These are phyloP conservation scores for Metschnikowia proteae DNA, from an alignment of 805 yeast species.

Conservation along the genomic window DNA sequence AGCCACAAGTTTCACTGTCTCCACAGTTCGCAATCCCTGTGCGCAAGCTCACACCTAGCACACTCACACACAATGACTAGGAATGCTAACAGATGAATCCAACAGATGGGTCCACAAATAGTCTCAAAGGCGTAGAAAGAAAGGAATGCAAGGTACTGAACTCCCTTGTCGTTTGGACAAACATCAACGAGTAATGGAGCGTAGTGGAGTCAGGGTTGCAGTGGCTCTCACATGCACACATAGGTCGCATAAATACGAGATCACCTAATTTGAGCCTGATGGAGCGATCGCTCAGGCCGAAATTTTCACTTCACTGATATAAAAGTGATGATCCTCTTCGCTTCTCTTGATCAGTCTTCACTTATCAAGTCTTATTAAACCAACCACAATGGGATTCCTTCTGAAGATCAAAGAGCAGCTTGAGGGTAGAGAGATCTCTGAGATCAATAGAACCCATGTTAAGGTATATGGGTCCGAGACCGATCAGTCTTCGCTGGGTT, in stretches of 20 bases:
- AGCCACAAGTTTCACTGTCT: constrained; percentile 7
- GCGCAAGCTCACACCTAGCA: not conserved
- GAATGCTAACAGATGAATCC: no score
- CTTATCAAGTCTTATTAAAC: not conserved
- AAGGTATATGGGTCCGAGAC: constrained; percentile 2
- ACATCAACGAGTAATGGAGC: not conserved
- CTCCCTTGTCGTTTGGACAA: no score
- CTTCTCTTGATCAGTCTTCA: no score
- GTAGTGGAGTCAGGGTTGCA: not conserved
- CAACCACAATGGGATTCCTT: constrained; percentile 4
- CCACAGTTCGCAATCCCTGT: constrained; percentile 3
- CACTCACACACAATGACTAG: not conserved
- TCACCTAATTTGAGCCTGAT: not conserved
- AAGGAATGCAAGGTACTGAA: no score
- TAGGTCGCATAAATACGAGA: not conserved
- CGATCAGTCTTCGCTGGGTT: not conserved
- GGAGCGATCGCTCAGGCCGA: not conserved
- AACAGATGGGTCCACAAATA: no score
- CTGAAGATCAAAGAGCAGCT: constrained; percentile 3
- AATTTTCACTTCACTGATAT: not conserved
- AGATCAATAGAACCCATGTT: not conserved
- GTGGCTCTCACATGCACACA: not conserved
- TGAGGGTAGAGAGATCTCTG: constrained; percentile 9
- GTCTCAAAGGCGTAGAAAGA: no score
- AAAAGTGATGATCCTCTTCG: not conserved